phyloP scores from a whole-genome alignment of 2,329 filamentous ascomycete genomes.

The Madurella mycetomatis region DNA sequence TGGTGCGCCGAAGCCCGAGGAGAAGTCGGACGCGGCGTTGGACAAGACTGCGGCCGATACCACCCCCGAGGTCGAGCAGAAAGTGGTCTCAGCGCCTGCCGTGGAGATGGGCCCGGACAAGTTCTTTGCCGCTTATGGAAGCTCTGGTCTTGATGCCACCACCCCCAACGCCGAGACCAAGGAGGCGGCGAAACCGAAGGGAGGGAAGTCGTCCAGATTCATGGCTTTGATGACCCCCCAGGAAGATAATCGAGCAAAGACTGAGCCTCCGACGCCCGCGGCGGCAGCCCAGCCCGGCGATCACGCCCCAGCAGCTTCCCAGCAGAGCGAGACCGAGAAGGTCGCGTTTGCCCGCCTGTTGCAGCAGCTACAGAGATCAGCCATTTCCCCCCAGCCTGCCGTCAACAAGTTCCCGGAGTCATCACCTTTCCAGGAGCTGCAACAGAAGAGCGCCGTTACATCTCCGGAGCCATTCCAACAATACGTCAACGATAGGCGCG shows the following conservation, averaged over 20 bases:
- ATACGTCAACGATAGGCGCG: constrained; percentile 42
- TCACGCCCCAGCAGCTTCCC: constrained; percentile 23
- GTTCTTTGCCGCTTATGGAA: constrained; percentile 62
- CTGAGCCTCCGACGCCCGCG: constrained; percentile 45
- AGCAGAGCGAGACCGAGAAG: constrained; percentile 62
- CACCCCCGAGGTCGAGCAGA: constrained; percentile 44
- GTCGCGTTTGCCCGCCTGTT: constrained; percentile 81
- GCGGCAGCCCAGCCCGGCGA: constrained; percentile 25
- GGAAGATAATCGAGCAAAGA: constrained; percentile 46
- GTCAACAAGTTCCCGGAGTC: constrained; percentile 23
- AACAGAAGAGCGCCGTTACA: constrained; percentile 37
- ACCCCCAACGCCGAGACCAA: constrained; percentile 38
- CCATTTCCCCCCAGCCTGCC: constrained; percentile 25
- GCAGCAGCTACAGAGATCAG: constrained; percentile 69
- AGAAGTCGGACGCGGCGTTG: constrained; percentile 34
- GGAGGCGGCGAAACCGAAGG: constrained; percentile 52
- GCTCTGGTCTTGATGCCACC: constrained; percentile 39
- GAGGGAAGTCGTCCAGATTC: constrained; percentile 74
- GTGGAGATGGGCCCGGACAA: constrained; percentile 68
- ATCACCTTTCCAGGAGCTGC: constrained; percentile 23
- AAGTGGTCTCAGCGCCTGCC: constrained; percentile 55
- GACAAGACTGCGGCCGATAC: constrained; percentile 33
- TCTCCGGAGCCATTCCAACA: constrained; percentile 49
- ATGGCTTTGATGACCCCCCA: constrained; percentile 71
- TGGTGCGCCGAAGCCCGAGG: constrained; percentile 33